A percentile compares a stretch with the other conserved stretches of the same genome.
Conservation (phyloP, 495 filamentous ascomycete species). For the Talaromyces liani region DNA sequence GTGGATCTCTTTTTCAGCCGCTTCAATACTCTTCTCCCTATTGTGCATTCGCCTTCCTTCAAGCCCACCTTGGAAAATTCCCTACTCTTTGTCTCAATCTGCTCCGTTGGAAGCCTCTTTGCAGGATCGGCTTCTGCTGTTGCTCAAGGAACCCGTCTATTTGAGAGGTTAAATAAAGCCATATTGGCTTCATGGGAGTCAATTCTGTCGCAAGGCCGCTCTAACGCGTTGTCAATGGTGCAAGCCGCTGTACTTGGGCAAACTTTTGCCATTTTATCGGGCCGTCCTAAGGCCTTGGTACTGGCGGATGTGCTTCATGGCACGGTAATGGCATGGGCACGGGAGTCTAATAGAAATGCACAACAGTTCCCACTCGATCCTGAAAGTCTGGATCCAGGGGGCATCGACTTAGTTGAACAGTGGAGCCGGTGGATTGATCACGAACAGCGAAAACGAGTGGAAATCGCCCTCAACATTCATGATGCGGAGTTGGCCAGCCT, state of each 20-base stretch:
- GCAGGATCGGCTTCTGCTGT: conserved; percentile 7
- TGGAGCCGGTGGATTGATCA: conserved; percentile 15
- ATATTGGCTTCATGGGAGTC: conserved; percentile 26
- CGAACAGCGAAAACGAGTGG: conserved; percentile 15
- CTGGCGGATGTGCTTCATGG: too few relatives aligned
- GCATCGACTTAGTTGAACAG: conserved; percentile 11
- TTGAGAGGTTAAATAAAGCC: conserved; percentile 23
- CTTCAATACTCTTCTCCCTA: too few relatives aligned
- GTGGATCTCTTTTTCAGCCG: too few relatives aligned
- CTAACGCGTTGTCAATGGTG: conserved; percentile 23
- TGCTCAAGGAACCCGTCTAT: conserved; percentile 11
- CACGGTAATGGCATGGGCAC: too few relatives aligned
- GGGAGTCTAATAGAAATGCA: background rate
- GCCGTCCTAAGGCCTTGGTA: conserved; percentile 13
- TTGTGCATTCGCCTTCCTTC: too few relatives aligned
- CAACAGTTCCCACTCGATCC: background rate
- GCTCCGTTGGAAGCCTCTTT: conserved; percentile 11
- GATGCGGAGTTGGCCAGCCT: conserved; percentile 28
- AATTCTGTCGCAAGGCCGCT: conserved; percentile 15
- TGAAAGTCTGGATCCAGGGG: conserved; percentile 2
- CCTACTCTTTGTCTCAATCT: background rate
- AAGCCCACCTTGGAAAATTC: too few relatives aligned
- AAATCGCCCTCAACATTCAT: conserved; percentile 22
- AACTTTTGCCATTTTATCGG: conserved; percentile 30
- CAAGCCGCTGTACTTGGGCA: conserved; percentile 31